Conservation (phyloP, 2,329 filamentous ascomycete genomes). For the Diaporthe velutina region DNA sequence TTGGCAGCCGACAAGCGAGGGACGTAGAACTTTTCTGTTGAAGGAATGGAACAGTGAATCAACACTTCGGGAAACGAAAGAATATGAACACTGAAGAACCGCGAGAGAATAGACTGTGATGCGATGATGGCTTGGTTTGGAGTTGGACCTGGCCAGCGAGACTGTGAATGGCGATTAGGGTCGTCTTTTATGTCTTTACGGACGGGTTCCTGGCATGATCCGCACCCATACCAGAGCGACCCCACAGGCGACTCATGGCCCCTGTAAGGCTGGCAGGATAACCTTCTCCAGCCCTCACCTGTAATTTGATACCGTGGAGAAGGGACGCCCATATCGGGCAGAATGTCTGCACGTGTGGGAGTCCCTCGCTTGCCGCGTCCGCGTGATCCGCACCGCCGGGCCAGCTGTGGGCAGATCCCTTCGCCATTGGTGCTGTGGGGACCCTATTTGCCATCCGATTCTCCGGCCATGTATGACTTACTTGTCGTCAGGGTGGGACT, state of each 20-base stretch:
- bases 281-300: conserved; percentile 33
- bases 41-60: conserved; percentile 21
- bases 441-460: not conserved
- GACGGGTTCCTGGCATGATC: conserved; percentile 26
- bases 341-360: conserved; percentile 16
- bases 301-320: conserved; percentile 34
- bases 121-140: conserved; percentile 11
- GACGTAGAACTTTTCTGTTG: not conserved
- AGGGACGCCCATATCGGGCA: conserved; percentile 17
- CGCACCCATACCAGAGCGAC: conserved; percentile 1
- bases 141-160: not conserved
- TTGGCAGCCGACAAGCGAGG: not conserved
- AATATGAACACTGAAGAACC: conserved; percentile 27
- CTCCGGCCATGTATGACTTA: conserved; percentile 22
- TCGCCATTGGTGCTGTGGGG: not conserved
- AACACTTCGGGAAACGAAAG: conserved; percentile 16
- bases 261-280: conserved; percentile 30
- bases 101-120: conserved; percentile 25
- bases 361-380: conserved; percentile 14
- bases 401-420: conserved; percentile 21
- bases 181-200: conserved; percentile 30
- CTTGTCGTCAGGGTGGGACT: conserved; percentile 16
- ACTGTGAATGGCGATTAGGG: conserved; percentile 9
- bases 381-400: conserved; percentile 26
- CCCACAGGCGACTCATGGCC: conserved; percentile 31